Percentiles rank a stretch among this genome's conserved stretches.
These are phyloP conservation scores for Dalbergia cochinchinensis DNA, from an alignment of 306 rosid species.

Conservation along the genomic window DNA sequence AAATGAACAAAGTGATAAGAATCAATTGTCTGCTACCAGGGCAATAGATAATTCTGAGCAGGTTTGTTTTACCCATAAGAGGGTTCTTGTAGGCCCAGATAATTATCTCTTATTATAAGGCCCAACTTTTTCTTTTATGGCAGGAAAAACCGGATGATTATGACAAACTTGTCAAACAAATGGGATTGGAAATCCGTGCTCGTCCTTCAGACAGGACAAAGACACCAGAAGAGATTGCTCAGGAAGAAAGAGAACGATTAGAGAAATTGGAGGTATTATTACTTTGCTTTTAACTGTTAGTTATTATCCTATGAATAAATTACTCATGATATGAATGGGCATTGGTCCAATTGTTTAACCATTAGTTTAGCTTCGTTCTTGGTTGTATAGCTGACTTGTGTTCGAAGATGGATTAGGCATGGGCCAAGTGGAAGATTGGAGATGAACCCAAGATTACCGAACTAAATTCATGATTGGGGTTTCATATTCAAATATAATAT, in stretches of 20 bases:
- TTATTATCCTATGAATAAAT: conserved; percentile 15
- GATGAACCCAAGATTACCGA: conserved; percentile 5
- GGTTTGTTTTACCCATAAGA: conserved; percentile 57
- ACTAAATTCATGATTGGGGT: conserved; percentile 11
- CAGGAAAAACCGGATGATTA: conserved; percentile 84
- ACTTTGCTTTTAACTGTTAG: conserved; percentile 20
- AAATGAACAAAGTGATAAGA: conserved; percentile 57
- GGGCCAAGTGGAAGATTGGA: background rate
- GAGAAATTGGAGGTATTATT: conserved; percentile 80
- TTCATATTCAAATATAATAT: conserved; percentile 20
- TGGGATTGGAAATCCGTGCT: conserved; percentile 88
- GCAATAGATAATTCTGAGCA: conserved; percentile 47
- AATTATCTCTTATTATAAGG: conserved; percentile 25
- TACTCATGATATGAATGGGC: conserved; percentile 20
- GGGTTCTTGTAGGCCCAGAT: conserved; percentile 14
- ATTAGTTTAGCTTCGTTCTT: background rate
- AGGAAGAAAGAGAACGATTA: conserved; percentile 85
- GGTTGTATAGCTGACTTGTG: conserved; percentile 12
- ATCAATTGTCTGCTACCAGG: conserved; percentile 47
- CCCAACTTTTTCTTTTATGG: conserved; percentile 46
- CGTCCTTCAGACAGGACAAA: conserved; percentile 92
- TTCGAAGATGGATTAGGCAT: conserved; percentile 32
- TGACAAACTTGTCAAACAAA: conserved; percentile 73
- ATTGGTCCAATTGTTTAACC: conserved; percentile 6
- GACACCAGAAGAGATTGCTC: conserved; percentile 92